Evolutionary conservation across 345 rosid species (phyloP), one percentile per base, ranked within the genome.

Genomic region (Mallotus nudiflorus): DNA sequence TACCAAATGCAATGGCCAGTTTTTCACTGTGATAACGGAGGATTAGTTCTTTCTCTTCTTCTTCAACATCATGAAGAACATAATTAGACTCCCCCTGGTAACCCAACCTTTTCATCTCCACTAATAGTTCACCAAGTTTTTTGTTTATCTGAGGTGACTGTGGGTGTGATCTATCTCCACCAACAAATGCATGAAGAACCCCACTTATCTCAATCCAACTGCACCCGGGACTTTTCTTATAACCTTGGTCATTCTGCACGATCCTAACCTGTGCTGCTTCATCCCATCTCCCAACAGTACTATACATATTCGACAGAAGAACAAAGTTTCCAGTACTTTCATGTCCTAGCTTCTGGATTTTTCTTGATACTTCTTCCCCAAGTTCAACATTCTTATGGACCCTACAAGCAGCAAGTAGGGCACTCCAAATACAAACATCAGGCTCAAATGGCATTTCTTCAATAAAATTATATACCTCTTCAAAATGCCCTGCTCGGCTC

Each of bases 361-460:
- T 75, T 73, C 73, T 58, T 55, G 83, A 79, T 1, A 88, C 85
- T 73, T 77, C 53, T 76, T 84, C 89, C 58, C 89, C 89, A 60
- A 86, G 76, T 76, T 88, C 78, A 19, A 78, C 71, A 64, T 86
- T 69, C 73, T 83, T 82, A 75, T 86, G 86, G 57, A 78, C 78
- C 63, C 81, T 82, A 46, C 93, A 86, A 61, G 86, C 89, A 61
- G 84, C 83, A 13, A 88, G 84, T 44, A 88, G 61, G 44, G 89
- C 79, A 58, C 85, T 59, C 93, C 91, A 85, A 48, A 88, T 77
- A 6, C 72, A 67, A 49, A 80, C 68, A 65, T 86, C 81, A 51
- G 86, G 88, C 45, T 76, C 81, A 73, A 78, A 69, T 37, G 89
- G 83, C 85, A 88, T 83, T 37, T 72, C 72, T 35, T 80, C 69